Base-by-base conservation (phyloP, 2,329 filamentous ascomycete genomes). In the Sarocladium kiliense region DNA sequence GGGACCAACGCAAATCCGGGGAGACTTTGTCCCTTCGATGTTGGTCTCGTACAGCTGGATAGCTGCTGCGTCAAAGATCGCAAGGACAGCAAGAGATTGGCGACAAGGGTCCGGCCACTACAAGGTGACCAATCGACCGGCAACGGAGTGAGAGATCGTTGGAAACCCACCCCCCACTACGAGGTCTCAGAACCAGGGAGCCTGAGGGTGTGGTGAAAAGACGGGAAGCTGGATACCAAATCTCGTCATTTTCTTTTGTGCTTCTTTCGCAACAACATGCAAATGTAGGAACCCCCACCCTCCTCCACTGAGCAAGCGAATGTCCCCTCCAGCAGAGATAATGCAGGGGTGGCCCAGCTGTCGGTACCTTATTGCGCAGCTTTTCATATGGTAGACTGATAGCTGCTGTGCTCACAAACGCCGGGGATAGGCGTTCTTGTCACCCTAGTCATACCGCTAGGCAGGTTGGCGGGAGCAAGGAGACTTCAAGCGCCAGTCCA, bases 231-330 rank as follows among this genome's bases (percentile, higher is more conserved):
- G 44, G 44, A 49, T 19, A 10, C 11, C 7, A 12, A 30, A 25
- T 30, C 25, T 49, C 44, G 44, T 49, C 44, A 30, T 49, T 49
- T 49, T 49, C 30, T 27, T 30, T 27, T 44, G 3, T 44, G 18
- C 12, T 45, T 45, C 41, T 45, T 49, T 49, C 44, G 44, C 44
- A 49, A 49, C 23, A 32, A 49, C 44, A 49, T 27, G 26, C 44
- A 19, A 30, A 21, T 16, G n/a, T 39, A n/a, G 26, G 23, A 27
- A 18, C 44, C 44, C 44, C 44, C 44, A 49, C 44, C 23, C 23
- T 49, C 44, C 41, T 44, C 41, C 41, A 25, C 41, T 12, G 41
- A 25, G 41, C 6, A 44, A 44, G 18, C 11, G n/a, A n/a, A n/a
- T n/a, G 21, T 44, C 41, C 7, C 41, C 41, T 44, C 7, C 19